phyloP scores from a whole-genome alignment of 2,329 filamentous ascomycete species.

The Talaromyces sp. region DNA sequence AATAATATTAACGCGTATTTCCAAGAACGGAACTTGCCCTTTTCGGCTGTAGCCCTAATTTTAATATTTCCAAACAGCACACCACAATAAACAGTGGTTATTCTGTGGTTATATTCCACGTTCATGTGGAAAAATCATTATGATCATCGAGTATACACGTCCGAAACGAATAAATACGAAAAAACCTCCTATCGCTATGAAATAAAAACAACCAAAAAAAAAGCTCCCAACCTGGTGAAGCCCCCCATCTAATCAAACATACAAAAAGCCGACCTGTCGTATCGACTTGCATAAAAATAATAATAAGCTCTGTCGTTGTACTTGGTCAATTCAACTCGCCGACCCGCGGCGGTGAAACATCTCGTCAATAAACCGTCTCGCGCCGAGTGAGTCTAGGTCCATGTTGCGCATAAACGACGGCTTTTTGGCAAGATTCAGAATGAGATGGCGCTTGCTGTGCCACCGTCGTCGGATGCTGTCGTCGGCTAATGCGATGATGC shows the following conservation, averaged over 20 bases:
- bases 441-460: slow-evolving; percentile 52
- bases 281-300: background rate
- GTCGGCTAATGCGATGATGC: slow-evolving; percentile 81
- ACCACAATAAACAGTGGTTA: background rate
- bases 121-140: background rate
- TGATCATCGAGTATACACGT: background rate
- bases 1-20: background rate
- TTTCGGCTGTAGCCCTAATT: slow-evolving; percentile 11
- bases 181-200: background rate
- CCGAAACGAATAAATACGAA: background rate
- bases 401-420: slow-evolving; percentile 50
- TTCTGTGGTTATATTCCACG: background rate
- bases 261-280: background rate
- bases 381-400: slow-evolving; percentile 55
- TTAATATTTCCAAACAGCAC: background rate
- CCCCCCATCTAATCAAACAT: background rate
- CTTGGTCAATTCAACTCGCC: background rate
- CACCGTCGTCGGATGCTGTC: slow-evolving; percentile 83
- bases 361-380: slow-evolving; percentile 59
- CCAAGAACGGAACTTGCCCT: slow-evolving; percentile 8
- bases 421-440: slow-evolving; percentile 50
- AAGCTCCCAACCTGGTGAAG: background rate
- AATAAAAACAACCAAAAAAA: background rate
- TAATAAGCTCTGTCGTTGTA: background rate
- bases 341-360: slow-evolving; percentile 54